Evolutionary conservation across 441 rosid species (phyloP), one percentile per base, ranked within the genome.

Genomic region (Manihot esculenta): DNA sequence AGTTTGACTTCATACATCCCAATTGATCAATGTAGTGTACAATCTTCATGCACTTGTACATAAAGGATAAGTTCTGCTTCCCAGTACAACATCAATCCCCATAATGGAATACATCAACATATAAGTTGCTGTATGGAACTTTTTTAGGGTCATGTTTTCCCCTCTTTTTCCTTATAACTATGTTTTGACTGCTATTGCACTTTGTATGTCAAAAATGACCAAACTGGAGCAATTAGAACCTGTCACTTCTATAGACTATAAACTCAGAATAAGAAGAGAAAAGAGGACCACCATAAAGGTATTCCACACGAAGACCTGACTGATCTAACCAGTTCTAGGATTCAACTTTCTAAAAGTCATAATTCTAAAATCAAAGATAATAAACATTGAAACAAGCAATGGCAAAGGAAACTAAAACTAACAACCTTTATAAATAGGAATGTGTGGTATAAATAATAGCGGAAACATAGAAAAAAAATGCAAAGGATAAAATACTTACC

Each of bases 401-500:
- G 60, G 5, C 7, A 55, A 71, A 55, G 14, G 27, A 3, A 50
- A 63, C 0, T 50, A 56, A 23, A 49, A 14, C 24, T 12, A 55
- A 18, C 14, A 3, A 51, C 5, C 6, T 18, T 6, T 35, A 26
- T 12, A 17, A 35, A 68, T 47, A 23, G 11, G 47, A 44, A 42
- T 17, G 35, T 18, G 42, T 9, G 30, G 26, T n/a, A 70, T 62
- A 23, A 42, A 42, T n/a, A 24, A 66, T 30, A 58, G 14, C 54
- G 20, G 55, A 35, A 42, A 66, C 38, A 45, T 26, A 48, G n/a
- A 13, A 53, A 57, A 54, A 68, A n/a, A n/a, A n/a, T n/a, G 63
- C 38, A 44, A 74, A 55, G 48, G 68, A 70, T 30, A 30, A 53
- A 71, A 76, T 57, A 77, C 90, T 84, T 64, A 95, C 98, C 97